These are phyloP conservation scores for Raphidocelis subcapitata DNA, from an alignment of 139 green algal species.

Conservation along the genomic window DNA sequence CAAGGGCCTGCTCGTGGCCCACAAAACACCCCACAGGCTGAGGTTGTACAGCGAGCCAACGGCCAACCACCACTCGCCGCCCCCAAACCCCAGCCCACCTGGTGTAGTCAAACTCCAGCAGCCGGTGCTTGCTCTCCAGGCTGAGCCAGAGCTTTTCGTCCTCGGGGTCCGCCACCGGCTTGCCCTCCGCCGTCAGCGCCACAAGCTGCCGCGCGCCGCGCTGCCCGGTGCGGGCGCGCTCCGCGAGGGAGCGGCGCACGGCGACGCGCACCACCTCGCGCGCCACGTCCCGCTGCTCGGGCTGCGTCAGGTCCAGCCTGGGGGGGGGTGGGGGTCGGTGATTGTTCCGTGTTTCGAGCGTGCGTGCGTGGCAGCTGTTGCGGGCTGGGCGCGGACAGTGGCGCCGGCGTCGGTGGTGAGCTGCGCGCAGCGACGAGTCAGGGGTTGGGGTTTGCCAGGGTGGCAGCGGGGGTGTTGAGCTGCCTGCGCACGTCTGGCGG, in stretches of 20 bases:
- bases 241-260: constrained; percentile 8
- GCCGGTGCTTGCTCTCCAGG: constrained; percentile 28
- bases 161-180: constrained; percentile 26
- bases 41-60: neutral
- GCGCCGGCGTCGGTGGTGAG: no score
- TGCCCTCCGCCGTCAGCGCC: constrained; percentile 19
- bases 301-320: constrained; percentile 26
- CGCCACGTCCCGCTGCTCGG: constrained; percentile 26
- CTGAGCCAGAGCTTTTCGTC: constrained; percentile 31
- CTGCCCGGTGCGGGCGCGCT: neutral
- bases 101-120: constrained; percentile 33
- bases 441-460: no score
- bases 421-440: no score
- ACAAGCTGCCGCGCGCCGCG: constrained; percentile 18
- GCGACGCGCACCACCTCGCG: constrained; percentile 25
- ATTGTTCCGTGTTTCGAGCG: no score
- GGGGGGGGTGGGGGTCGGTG: no score
- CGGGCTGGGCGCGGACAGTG: no score
- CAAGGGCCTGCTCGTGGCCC: no score
- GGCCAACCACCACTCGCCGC: neutral
- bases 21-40: no score
- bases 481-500: no score
- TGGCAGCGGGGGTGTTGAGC: no score
- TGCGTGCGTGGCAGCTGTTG: no score
- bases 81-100: neutral